Evolutionary conservation across 495 filamentous ascomycete genomes (phyloP).

Genomic region (Venustampulla echinocandica): DNA sequence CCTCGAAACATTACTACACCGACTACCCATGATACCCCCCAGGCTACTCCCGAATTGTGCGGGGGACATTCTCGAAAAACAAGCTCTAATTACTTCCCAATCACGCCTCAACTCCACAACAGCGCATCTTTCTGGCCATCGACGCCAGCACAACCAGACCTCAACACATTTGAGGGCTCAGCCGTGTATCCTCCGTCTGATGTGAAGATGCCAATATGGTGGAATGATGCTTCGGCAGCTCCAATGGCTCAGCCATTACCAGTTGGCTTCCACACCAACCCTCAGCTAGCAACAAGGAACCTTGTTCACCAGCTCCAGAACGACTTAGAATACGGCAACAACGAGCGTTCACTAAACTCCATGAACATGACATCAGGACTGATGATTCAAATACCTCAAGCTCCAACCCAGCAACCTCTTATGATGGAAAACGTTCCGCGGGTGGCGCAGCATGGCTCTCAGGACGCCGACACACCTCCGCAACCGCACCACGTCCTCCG

Average conservation of each 20-base stretch:
- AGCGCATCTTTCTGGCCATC: constrained; percentile 12
- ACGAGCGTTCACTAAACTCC: constrained; percentile 1
- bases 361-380: constrained; percentile 15
- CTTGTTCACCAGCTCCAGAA: constrained; percentile 20
- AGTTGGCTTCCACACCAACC: constrained; percentile 10
- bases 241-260: constrained; percentile 21
- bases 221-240: constrained; percentile 14
- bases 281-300: constrained; percentile 14
- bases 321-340: constrained; percentile 10
- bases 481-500: not conserved
- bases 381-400: constrained; percentile 21
- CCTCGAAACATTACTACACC: not conserved
- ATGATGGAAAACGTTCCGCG: constrained; percentile 1
- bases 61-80: constrained; percentile 5
- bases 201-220: constrained; percentile 17
- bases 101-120: constrained; percentile 11
- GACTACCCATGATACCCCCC: constrained; percentile 9
- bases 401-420: constrained; percentile 7
- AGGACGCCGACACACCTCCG: not conserved
- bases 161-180: constrained; percentile 3
- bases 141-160: constrained; percentile 1
- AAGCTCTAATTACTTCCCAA: constrained; percentile 12
- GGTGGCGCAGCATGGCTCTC: constrained; percentile 9
- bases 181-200: constrained; percentile 2
- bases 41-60: constrained; percentile 12